Evolutionary conservation across 257 asterid species (phyloP), one percentile per base, ranked within the genome.

Genomic region (Penstemon newberryi): DNA sequence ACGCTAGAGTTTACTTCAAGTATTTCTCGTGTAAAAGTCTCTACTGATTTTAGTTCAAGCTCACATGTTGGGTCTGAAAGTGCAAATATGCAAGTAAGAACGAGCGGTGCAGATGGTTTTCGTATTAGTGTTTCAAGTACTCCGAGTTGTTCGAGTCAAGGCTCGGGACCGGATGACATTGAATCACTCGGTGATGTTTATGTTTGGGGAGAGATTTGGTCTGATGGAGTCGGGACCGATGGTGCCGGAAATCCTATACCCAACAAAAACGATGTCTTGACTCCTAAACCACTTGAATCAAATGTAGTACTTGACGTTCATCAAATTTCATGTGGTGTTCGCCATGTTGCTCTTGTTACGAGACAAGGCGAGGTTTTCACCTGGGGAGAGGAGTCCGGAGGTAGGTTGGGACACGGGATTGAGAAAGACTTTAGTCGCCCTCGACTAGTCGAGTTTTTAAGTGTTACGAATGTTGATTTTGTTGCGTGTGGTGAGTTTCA

Each of bases 141-240:
- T 66, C 96, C 97, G 51, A 92, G 97, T 77, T 87, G 96, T 69
- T 90, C 97, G 12, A 90, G 97, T 82, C 85, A 78, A 71, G 86
- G 91, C 66, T 88, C 95, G 8, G 99, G 97, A 43, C 92, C 83
- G n/a, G 99, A 93, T 62, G 99, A 93, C 83, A 83, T 90, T 77
- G 99, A 93, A 83, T 88, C 97, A 46, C 82, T 90, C 13, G 99
- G 99, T 18, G 99, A 93, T 79, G 96, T 93, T 66, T 93, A 82
- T 71, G 85, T 93, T n/a, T 93, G 99, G 99, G 99, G 99, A 44
- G 92, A 87, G 72, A 76, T 93, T 73, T 93, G 97, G 97, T 80
- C 81, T 4, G 99, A 93, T 58, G 96, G 89, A 43, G 54, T 65
- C 8, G 78, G 80, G 18, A 77, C 63, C 4, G 92, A 90, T 41